These are phyloP conservation scores for Mortierella sp. DNA, from an alignment of 371 early-diverging fungal species.

Conservation along the genomic window DNA sequence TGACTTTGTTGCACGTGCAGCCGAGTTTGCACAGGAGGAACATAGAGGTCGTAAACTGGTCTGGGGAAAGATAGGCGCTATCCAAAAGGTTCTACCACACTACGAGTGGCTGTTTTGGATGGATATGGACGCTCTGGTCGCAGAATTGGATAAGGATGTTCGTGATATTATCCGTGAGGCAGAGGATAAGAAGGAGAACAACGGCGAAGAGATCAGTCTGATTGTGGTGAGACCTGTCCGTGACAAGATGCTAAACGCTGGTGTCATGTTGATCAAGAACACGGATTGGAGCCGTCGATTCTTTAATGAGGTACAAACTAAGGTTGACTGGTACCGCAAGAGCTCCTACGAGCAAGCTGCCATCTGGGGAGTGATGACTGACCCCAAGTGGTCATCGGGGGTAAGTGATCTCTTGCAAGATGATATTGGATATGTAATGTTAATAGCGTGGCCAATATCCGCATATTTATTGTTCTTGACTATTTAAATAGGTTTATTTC, in stretches of 20 bases:
- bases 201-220: conserved; percentile 59
- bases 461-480: background rate
- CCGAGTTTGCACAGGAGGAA: conserved; percentile 72
- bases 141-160: conserved; percentile 61
- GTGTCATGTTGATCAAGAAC: conserved; percentile 74
- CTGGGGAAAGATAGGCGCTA: conserved; percentile 74
- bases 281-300: conserved; percentile 69
- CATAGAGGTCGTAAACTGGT: conserved; percentile 63
- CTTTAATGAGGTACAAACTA: conserved; percentile 64
- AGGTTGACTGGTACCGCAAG: conserved; percentile 61
- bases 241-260: conserved; percentile 72
- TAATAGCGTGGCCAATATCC: background rate
- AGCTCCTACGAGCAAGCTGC: conserved; percentile 74
- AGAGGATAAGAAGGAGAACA: conserved; percentile 39
- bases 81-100: conserved; percentile 73
- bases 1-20: conserved; percentile 70
- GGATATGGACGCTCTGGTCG: conserved; percentile 76
- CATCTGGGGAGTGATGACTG: conserved; percentile 69
- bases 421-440: background rate
- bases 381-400: conserved; percentile 47
- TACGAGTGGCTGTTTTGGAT: conserved; percentile 80
- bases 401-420: conserved; percentile 19
- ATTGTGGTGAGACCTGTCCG: conserved; percentile 62
- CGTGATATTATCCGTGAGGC: conserved; percentile 56
- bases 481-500: conserved; percentile 56